Evolutionary conservation across 2,329 filamentous ascomycete species (phyloP).

Genomic region (Ilyonectria sp.): DNA sequence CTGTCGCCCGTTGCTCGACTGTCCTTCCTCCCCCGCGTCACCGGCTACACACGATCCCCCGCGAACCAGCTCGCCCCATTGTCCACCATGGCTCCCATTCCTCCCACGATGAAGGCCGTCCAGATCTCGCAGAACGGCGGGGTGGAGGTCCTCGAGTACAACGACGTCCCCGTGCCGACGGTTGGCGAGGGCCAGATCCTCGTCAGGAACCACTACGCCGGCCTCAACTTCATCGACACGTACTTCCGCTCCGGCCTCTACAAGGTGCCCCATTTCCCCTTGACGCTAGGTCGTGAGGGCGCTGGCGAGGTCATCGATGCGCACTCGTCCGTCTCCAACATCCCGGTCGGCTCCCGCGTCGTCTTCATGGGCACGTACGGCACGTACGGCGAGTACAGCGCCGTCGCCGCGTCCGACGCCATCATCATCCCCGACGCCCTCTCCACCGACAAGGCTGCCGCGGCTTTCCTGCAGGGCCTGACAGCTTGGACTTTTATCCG

Average conservation of each 20-base stretch:
- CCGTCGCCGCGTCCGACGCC: conserved; percentile 67
- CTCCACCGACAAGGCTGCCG: conserved; percentile 74
- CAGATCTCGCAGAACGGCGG: conserved; percentile 77
- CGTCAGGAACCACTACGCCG: conserved; percentile 84
- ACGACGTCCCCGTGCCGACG: conserved; percentile 77
- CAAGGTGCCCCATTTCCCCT: conserved; percentile 75
- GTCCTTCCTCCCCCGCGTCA: conserved; percentile 26
- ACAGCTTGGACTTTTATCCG: conserved; percentile 86
- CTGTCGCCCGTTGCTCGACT: neutral
- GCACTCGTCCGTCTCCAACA: conserved; percentile 66
- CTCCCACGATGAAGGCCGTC: conserved; percentile 79
- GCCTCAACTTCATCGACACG: conserved; percentile 91
- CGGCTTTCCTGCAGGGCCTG: conserved; percentile 83
- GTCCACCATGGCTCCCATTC: conserved; percentile 79
- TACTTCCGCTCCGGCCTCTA: conserved; percentile 93
- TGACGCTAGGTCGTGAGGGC: conserved; percentile 85
- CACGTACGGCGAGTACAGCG: conserved; percentile 71
- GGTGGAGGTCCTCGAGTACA: conserved; percentile 80
- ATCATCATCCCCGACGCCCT: conserved; percentile 76
- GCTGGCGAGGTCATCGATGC: conserved; percentile 78
- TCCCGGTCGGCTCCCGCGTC: conserved; percentile 79
- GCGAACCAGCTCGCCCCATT: conserved; percentile 23
- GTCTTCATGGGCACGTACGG: conserved; percentile 72
- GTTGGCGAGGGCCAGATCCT: conserved; percentile 80
- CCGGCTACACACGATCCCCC: conserved; percentile 3